Evolutionary conservation across 2,329 filamentous ascomycete species (phyloP), one percentile per base, ranked within the genome.

Genomic region (Trichoderma afroharzianum): DNA sequence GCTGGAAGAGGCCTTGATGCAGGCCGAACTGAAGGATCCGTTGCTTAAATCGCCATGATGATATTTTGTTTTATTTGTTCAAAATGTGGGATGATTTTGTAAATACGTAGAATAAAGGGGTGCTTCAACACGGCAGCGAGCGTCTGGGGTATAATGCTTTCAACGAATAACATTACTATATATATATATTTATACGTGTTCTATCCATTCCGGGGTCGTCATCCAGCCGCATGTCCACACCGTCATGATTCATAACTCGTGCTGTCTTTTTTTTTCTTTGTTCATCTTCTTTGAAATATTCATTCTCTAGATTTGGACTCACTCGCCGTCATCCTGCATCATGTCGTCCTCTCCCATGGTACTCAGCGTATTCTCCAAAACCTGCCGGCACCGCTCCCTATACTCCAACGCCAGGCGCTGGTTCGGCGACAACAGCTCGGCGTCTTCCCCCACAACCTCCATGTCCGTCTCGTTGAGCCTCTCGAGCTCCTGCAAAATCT

Each of bases 331-430:
- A 39, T 62, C 63, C 18, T 63, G 32, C 71, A 81, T 73, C 33
- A 79, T 63, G 33, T 78, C 77, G 47, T 81, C 80, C 32, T 73
- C 69, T 28, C 78, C 73, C 75, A 84, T 82, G 2, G 78, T 77
- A 75, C 82, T 79, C n/a, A 87, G 77, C 6, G 83, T 83, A 57
- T 80, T 82, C 72, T 82, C 79, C 67, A 89, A 73, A 1, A 88
- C 86, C 26, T 78, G 81, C 67, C 82, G 80, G 74, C 85, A 88
- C 73, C 86, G 82, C 32, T 76, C 75, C 28, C 87, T 79, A 74
- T 89, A 89, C n/a, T 81, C 78, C 21, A 84, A 61, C 15, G 85
- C 87, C 55, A 89, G 76, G 58, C 77, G 75, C 78, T 88, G 86
- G 66, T 86, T 86, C 11, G 73, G 74, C 55, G 83, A 86, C 57